Conservation (phyloP, 2,329 filamentous ascomycete genomes). For the Plenodomus lindquistii region DNA sequence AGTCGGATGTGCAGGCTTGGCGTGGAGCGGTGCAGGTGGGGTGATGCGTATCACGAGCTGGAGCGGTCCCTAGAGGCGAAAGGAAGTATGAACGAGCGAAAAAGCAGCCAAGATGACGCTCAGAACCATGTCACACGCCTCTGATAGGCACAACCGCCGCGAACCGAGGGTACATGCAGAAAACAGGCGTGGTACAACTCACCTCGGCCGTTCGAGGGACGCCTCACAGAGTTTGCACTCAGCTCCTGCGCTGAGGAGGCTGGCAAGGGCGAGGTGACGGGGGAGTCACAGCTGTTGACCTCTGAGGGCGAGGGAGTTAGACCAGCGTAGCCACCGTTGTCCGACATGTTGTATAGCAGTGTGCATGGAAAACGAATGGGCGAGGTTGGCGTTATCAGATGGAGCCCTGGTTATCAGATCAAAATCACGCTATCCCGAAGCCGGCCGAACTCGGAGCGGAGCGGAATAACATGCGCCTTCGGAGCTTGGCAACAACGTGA, state of each 20-base stretch:
- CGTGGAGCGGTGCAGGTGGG: slow-evolving; percentile 1
- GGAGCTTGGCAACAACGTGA: background rate
- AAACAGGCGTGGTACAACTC: slow-evolving; percentile 11
- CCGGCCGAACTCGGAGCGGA: slow-evolving; percentile 22
- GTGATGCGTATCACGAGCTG: background rate
- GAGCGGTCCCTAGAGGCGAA: background rate
- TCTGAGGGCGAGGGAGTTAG: slow-evolving; percentile 11
- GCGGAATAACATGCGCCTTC: slow-evolving; percentile 3
- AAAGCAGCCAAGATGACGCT: background rate
- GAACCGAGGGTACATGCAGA: slow-evolving; percentile 2
- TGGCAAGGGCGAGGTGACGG: slow-evolving; percentile 14
- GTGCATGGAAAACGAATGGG: slow-evolving; percentile 13
- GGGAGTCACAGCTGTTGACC: slow-evolving; percentile 16
- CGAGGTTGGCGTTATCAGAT: slow-evolving; percentile 21
- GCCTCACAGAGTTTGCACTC: slow-evolving; percentile 17
- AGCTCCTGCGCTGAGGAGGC: slow-evolving; percentile 1
- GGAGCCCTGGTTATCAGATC: slow-evolving; percentile 32
- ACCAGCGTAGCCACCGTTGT: slow-evolving; percentile 16
- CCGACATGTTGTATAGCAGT: slow-evolving; percentile 20
- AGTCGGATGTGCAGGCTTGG: slow-evolving; percentile 4
- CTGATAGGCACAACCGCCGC: slow-evolving; percentile 7
- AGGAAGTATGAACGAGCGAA: background rate
- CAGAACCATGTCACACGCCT: background rate
- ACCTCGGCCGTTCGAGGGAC: slow-evolving; percentile 22
- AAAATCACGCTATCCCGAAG: slow-evolving; percentile 11